Base-by-base conservation (phyloP, 2,329 filamentous ascomycete genomes). In the Stachybotrys chartarum region DNA sequence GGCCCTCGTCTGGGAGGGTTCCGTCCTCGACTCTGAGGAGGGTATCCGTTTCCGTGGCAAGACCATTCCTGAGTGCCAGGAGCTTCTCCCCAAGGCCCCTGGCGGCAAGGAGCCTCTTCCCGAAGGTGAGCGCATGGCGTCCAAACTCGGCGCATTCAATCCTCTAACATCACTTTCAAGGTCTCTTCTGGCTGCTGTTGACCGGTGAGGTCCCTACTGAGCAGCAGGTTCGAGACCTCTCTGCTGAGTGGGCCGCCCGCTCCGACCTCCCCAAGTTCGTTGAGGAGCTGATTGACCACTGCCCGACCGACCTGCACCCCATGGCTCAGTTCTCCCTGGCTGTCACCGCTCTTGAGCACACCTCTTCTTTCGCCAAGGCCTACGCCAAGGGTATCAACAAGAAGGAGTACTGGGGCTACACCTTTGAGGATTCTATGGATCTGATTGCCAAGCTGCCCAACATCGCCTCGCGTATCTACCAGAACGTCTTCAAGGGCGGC, bases 401-500 rank as follows among this genome's bases (percentile, higher is more conserved):
- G 90, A 90, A 92, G 78, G 91, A 97, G 68, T 99, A 99, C 90
- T 99, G 94, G 94, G 86, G 87, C 77, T 92, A 97, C 84, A 97
- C 92, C 67, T 99, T 95, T 70, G 94, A 99, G 85, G 94, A 99
- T 80, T 94, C 92, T 60, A 97, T 99, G 93, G 93, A 99, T 79
- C 83, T 99, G 75, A 99, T 99, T 74, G 94, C 94, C 72, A 97
- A 97, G 87, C 90, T 99, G 68, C 94, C 94, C 73, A 97, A 91
- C 75, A 97, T 99, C 70, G 94, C 94, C 62, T 82, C 94, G 61
- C 91, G 91, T 80, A 99, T 99, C 84, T 99, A 99, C 87, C 94
- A 96, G 82, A 99, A 99, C 77, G 88, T 97, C 75, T 99, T 96
- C 90, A 97, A 97, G 87, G 94, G 96, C 72, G 94, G 94, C 80